Evolutionary conservation across 139 green algal species (phyloP), one percentile per base, ranked within the genome.

Genomic region (Coelastrella sp.): DNA sequence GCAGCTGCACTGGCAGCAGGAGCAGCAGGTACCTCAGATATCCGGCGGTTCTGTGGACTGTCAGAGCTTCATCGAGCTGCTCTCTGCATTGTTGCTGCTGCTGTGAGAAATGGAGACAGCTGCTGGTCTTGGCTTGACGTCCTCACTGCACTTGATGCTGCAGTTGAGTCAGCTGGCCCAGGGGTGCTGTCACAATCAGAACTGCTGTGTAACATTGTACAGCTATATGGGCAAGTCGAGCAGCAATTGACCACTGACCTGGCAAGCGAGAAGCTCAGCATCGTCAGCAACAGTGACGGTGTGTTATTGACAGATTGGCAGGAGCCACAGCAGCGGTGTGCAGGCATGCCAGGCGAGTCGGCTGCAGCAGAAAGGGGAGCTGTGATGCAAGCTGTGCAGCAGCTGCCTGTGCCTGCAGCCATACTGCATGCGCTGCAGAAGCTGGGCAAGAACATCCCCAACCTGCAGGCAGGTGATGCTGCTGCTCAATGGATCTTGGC

Each of bases 41-140:
- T 85, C n/a, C 41, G 79, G 62, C 41, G 79, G 3, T 85, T 85
- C 30, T 53, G 63, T 35, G 79, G 79, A 5, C 27, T 85, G 0
- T 35, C 79, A 30, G 79, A 85, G 7, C 32, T 66, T 17, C 79
- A 85, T 5, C 34, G 41, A 30, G 45, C 60, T 32, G 79, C 79
- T 15, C 43, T 85, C 30, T 74, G 63, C 79, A 50, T 85, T 27
- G 5, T 85, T 9, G 60, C 43, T 13, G 79, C 79, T 32, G 41
- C 60, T 19, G 40, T 85, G 4, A 38, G 63, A 25, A 41, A 7
- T 40, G 79, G 79, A 2, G 62, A 74, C 43, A 25, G 2, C 7
- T 74, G 77, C 38, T 84, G 77, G 62, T 37, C 8, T 4, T 77
- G 62, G 79, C 23, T 35, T 17, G 79, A 77, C 27, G 62, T 74